phyloP scores from a whole-genome alignment of 306 rosid species.

The Delonix regia region DNA sequence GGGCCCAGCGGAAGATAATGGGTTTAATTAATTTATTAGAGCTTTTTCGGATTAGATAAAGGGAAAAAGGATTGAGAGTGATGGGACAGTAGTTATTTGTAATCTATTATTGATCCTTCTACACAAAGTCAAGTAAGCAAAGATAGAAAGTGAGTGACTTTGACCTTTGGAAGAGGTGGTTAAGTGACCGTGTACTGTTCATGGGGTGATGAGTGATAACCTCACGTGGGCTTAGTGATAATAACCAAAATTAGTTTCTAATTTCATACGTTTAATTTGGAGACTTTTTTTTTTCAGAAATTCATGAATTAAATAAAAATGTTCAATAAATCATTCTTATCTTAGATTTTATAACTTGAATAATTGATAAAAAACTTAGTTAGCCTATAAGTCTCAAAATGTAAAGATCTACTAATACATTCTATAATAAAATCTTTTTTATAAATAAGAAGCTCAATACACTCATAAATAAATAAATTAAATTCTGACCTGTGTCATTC shows the following conservation, averaged over 20 bases:
- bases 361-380: too few species aligned
- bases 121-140: slow-evolving; percentile 23
- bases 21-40: slow-evolving; percentile 8
- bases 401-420: too few species aligned
- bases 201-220: neutral
- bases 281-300: too few species aligned
- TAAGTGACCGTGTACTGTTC: too few species aligned
- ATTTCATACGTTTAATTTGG: neutral
- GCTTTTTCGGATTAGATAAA: slow-evolving; percentile 12
- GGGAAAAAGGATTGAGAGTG: neutral
- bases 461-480: too few species aligned
- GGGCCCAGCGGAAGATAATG: slow-evolving; percentile 25
- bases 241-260: neutral
- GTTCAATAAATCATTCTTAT: too few species aligned
- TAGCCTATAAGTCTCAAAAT: too few species aligned
- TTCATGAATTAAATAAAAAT: too few species aligned
- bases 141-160: slow-evolving; percentile 12
- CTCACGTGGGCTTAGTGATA: neutral
- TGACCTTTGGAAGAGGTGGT: slow-evolving; percentile 16
- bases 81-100: neutral
- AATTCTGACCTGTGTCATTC: too few species aligned
- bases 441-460: too few species aligned
- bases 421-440: too few species aligned
- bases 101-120: neutral
- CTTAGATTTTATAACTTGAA: too few species aligned